Evolutionary conservation across 164 flowering plant species (phyloP), one percentile per base, ranked within the genome.

Genomic region (Vitis rotundifolia): DNA sequence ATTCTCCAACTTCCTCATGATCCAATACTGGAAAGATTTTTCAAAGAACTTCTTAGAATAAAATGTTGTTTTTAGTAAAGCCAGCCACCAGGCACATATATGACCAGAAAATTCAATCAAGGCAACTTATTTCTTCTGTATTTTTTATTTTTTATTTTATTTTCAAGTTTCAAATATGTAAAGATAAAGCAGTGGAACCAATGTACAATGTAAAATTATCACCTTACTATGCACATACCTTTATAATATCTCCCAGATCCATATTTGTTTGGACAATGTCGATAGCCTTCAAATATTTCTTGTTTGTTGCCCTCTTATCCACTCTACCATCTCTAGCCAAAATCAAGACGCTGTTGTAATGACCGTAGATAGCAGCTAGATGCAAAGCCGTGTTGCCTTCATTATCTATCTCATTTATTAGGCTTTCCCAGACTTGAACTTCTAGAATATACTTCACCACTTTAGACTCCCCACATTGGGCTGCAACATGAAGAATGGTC

Each of bases 381-480:
- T 71, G 78, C 31, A 78, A 58, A 53, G 81, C 61, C 11, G 81
- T 74, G 70, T 74, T 66, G 1, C 81, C 78, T 11, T 78, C 67
- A 26, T 15, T 54, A 15, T 78, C 69, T 13, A 8, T 22, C 49
- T 63, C 70, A 31, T 74, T 73, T 51, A 77, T 48, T 11, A 77
- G 68, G 9, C 58, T 61, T 47, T 48, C 67, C 19, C 66, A 26
- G 54, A 15, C 8, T 12, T 10, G 49, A 0, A 16, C 19, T n/a
- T 12, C 3, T 3, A 73, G 66, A 26, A 77, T n/a, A 47, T 44
- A 60, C 31, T 49, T n/a, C 19, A 70, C 68, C 3, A 50, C 54
- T 15, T 37, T n/a, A 12, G 14, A 13, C 14, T 47, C 28, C n/a
- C 75, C 69, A 26, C 49, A 9, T 61, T 56, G 37, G 18, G 54